A percentile compares a stretch with the other conserved stretches of the same genome.
Conservation (phyloP, 2,329 filamentous ascomycete genomes). For the Cordyceps javanica region DNA sequence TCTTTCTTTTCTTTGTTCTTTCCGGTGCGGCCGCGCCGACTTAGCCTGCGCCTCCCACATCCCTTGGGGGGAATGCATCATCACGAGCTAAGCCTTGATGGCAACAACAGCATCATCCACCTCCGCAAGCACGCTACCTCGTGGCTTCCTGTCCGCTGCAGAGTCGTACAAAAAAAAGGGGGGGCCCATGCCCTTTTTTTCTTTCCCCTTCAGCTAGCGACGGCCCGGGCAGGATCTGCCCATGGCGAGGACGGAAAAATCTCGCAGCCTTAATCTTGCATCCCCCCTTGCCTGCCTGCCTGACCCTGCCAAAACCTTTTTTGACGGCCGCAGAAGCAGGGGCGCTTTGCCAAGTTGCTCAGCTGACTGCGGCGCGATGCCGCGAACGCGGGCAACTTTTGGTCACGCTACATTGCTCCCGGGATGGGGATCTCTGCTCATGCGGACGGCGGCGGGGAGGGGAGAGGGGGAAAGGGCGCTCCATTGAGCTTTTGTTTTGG, state of each 20-base stretch:
- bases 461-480: too few species aligned
- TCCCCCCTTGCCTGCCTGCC: background rate
- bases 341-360: conserved; percentile 2
- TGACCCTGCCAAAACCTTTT: too few species aligned
- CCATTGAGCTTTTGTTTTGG: background rate
- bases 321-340: background rate
- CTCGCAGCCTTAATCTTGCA: conserved; percentile 7
- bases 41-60: background rate
- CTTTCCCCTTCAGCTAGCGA: conserved; percentile 5
- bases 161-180: background rate
- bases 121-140: conserved; percentile 7
- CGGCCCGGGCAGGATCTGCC: conserved; percentile 1
- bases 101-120: conserved; percentile 5
- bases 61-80: background rate
- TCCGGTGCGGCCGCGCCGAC: background rate
- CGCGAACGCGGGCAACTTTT: background rate
- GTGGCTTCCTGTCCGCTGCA: background rate
- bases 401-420: background rate
- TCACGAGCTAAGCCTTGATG: background rate
- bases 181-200: background rate
- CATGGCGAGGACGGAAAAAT: background rate
- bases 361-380: background rate
- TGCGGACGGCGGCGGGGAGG: too few species aligned
- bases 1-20: too few species aligned
- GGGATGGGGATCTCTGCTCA: background rate